Evolutionary conservation across 495 filamentous ascomycete genomes (phyloP).

Genomic region (Penicillium coffeae): DNA sequence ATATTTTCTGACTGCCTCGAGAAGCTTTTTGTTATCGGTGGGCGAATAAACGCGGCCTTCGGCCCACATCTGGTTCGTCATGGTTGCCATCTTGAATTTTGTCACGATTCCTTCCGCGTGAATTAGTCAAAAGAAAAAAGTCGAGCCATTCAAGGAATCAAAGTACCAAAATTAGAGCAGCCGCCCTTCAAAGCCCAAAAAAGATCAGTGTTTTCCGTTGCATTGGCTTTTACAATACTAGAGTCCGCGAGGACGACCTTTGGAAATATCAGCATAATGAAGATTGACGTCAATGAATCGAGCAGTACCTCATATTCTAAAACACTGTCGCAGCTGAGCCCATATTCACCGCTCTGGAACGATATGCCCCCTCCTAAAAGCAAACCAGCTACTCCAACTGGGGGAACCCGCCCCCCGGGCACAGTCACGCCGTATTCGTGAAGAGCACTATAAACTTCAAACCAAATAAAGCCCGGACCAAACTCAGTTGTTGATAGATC

Average conservation of each 20-base stretch:
- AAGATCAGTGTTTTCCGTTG: background rate
- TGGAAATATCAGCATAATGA: no score
- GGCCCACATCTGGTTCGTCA: background rate
- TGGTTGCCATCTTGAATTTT: background rate
- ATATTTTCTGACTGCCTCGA: slow-evolving; percentile 11
- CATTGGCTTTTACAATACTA: background rate
- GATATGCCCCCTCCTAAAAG: background rate
- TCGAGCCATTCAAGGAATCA: background rate
- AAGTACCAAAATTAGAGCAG: background rate
- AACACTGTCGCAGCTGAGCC: background rate
- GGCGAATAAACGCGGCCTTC: background rate
- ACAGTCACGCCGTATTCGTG: background rate
- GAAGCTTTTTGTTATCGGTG: background rate
- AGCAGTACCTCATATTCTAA: background rate
- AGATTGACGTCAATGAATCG: no score
- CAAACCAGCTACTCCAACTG: background rate
- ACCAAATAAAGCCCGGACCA: background rate
- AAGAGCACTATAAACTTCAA: background rate
- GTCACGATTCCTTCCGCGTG: no score
- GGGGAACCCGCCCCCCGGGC: background rate
- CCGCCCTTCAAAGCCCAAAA: background rate
- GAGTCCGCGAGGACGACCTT: background rate
- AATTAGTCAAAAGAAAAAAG: no score
- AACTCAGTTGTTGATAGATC: background rate
- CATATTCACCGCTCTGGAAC: background rate